phyloP scores from a whole-genome alignment of 345 rosid genomes.

The Toxicodendron radicans region DNA sequence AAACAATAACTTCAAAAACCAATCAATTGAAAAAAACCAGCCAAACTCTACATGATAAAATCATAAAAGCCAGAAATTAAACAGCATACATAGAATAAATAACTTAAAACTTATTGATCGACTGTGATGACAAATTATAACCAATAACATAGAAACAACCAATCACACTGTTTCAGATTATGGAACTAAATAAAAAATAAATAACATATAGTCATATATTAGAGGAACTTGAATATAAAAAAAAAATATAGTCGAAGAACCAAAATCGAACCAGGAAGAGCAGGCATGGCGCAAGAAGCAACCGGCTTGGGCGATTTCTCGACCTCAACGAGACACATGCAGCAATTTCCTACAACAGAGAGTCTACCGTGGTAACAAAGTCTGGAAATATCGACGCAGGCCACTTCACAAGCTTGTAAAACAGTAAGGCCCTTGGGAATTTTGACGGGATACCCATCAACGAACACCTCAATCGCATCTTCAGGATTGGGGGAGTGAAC shows the following conservation, averaged over 20 bases:
- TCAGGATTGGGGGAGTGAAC: conserved; percentile 79
- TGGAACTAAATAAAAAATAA: too few species aligned
- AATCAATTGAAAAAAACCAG: not conserved
- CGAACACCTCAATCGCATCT: conserved; percentile 96
- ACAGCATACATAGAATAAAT: too few species aligned
- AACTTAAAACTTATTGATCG: too few species aligned
- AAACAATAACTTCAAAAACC: not conserved
- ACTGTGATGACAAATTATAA: too few species aligned
- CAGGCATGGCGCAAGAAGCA: conserved; percentile 99
- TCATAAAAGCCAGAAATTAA: too few species aligned
- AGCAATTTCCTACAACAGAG: conserved; percentile 91
- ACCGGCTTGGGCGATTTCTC: conserved; percentile 99
- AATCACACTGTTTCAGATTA: not conserved
- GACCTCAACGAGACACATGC: conserved; percentile 99
- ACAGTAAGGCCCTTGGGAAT: conserved; percentile 97
- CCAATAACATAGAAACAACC: too few species aligned
- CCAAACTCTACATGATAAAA: too few species aligned
- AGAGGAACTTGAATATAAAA: not conserved
- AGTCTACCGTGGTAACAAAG: conserved; percentile 87
- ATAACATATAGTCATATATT: too few species aligned
- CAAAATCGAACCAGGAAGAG: conserved; percentile 72
- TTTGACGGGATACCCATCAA: conserved; percentile 89
- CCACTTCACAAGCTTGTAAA: conserved; percentile 95
- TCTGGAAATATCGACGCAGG: conserved; percentile 97
- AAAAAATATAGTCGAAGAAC: not conserved